Conservation (phyloP, 129 eudicot species). For the Glebionis coronaria region DNA sequence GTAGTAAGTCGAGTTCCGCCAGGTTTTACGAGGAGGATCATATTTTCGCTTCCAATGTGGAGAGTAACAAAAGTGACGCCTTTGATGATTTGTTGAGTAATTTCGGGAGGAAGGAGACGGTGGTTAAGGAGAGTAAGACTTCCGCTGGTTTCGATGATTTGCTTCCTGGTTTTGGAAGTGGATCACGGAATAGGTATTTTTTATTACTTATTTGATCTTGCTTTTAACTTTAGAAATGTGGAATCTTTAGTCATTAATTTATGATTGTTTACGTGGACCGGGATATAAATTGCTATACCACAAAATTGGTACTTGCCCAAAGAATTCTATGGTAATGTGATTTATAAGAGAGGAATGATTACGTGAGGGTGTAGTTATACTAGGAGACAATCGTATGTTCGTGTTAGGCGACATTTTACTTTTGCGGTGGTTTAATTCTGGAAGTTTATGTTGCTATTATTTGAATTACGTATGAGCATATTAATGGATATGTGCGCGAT, state of each 20-base stretch:
- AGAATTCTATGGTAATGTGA: neutral
- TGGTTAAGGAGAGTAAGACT: slow-evolving; percentile 23
- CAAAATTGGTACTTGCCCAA: neutral
- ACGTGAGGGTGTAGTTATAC: neutral
- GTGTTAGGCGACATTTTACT: slow-evolving; percentile 7
- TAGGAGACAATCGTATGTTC: neutral
- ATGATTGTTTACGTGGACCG: slow-evolving; percentile 3
- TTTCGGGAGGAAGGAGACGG: slow-evolving; percentile 49
- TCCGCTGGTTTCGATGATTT: slow-evolving; percentile 65
- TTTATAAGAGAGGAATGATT: neutral
- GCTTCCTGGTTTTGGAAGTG: slow-evolving; percentile 81
- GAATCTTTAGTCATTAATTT: slow-evolving; percentile 10
- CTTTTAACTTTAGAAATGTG: slow-evolving; percentile 10
- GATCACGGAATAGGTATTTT: slow-evolving; percentile 54
- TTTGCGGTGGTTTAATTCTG: slow-evolving; percentile 14
- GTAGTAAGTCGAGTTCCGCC: slow-evolving; percentile 29
- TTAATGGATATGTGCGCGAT: neutral
- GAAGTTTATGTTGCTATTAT: neutral
- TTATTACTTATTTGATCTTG: slow-evolving; percentile 6
- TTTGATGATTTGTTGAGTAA: slow-evolving; percentile 81
- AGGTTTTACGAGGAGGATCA: slow-evolving; percentile 35
- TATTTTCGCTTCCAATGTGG: slow-evolving; percentile 48
- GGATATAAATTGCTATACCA: slow-evolving; percentile 5
- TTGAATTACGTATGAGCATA: slow-evolving; percentile 9
- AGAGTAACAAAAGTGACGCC: slow-evolving; percentile 38